phyloP scores from a whole-genome alignment of 2,329 filamentous ascomycete species.

The Zasmidium cellare region DNA sequence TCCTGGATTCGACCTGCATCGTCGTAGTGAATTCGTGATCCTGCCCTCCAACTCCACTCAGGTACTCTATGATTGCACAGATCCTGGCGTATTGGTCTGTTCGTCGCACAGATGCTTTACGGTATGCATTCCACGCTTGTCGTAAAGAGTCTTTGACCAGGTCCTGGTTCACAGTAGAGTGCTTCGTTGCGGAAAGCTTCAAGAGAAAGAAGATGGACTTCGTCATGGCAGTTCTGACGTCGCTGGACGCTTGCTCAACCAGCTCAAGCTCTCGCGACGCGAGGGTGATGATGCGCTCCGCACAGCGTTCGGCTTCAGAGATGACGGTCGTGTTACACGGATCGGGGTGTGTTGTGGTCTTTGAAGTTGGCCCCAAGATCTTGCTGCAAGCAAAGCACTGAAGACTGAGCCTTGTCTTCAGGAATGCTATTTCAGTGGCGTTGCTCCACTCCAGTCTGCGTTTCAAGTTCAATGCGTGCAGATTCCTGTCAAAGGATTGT shows the following conservation, averaged over 20 bases:
- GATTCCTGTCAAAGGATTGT: neutral
- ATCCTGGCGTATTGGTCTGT: conserved; percentile 9
- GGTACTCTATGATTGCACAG: conserved; percentile 9
- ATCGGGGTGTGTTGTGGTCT: neutral
- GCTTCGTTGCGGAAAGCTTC: conserved; percentile 5
- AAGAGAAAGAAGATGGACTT: conserved; percentile 9
- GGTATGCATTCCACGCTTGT: conserved; percentile 8
- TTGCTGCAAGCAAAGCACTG: conserved; percentile 3
- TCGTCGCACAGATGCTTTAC: conserved; percentile 1
- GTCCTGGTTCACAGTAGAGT: conserved; percentile 2
- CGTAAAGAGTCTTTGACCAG: conserved; percentile 3
- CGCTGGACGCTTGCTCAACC: conserved; percentile 2
- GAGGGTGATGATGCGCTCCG: conserved; percentile 4
- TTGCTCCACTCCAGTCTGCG: conserved; percentile 3
- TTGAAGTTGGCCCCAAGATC: neutral
- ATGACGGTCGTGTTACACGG: neutral
- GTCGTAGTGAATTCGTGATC: conserved; percentile 3
- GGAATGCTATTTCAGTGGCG: conserved; percentile 5
- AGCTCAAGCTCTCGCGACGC: conserved; percentile 2
- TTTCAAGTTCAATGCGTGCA: conserved; percentile 5
- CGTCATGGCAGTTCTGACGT: conserved; percentile 2
- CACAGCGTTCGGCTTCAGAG: conserved; percentile 2
- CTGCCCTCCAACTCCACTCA: conserved; percentile 8
- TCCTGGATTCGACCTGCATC: conserved; percentile 4
- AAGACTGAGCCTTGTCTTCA: conserved; percentile 2